Percentiles rank a stretch among this genome's conserved stretches.
Conservation (phyloP, 768 basidiomycete genomes). For the Crepidotus variabilis region DNA sequence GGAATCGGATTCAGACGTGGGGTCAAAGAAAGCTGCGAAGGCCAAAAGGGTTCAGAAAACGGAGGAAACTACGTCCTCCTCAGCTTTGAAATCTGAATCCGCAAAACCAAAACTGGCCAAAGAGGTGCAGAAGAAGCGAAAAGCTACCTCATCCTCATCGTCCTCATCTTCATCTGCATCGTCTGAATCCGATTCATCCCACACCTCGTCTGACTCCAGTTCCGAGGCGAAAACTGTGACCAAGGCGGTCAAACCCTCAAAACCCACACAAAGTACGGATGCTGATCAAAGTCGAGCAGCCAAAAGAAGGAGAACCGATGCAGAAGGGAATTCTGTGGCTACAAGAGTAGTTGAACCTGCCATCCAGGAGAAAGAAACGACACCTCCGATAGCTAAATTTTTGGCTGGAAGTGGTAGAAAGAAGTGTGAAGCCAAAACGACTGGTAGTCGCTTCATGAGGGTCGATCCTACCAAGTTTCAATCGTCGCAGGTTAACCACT, state of each 20-base stretch:
- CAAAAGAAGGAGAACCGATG: constrained; percentile 62
- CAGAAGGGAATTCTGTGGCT: constrained; percentile 43
- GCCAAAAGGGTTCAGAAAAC: background rate
- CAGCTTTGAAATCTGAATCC: background rate
- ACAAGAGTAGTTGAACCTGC: constrained; percentile 34
- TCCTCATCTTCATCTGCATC: constrained; percentile 18
- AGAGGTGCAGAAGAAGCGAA: background rate
- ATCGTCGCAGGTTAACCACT: constrained; percentile 64
- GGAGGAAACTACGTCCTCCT: background rate
- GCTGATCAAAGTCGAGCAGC: constrained; percentile 31
- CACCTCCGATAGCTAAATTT: background rate
- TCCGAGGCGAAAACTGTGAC: background rate
- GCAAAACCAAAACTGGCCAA: background rate
- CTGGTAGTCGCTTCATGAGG: constrained; percentile 78
- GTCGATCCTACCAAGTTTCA: constrained; percentile 45
- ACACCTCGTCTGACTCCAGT: constrained; percentile 11
- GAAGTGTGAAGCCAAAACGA: constrained; percentile 25
- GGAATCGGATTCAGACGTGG: constrained; percentile 20
- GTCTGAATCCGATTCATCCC: no score
- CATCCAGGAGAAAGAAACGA: constrained; percentile 7
- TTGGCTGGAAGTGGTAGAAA: constrained; percentile 22
- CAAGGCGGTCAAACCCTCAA: constrained; percentile 3
- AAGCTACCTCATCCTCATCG: background rate
- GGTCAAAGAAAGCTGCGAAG: constrained; percentile 7
- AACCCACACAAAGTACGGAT: constrained; percentile 10